phyloP scores from a whole-genome alignment of 208 protist genomes.

The Acanthamoeba lenticulata region DNA sequence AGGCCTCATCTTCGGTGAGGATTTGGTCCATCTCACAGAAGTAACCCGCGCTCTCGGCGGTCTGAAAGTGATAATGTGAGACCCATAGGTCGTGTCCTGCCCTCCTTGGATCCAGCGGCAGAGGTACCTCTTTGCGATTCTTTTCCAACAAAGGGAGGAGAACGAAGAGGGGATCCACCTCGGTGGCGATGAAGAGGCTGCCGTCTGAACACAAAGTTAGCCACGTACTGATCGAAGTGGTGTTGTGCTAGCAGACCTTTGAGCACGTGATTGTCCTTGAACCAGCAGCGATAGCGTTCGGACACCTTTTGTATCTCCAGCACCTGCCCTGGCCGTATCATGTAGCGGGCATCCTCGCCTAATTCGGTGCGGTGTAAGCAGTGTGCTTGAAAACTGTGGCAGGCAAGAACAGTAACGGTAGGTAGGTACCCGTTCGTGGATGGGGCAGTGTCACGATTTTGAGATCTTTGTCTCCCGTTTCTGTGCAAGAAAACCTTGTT shows the following conservation, averaged over 20 bases:
- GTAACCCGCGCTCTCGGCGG: conserved; percentile 3
- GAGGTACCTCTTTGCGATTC: conserved; percentile 18
- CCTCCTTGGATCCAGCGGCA: neutral
- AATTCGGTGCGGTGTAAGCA: neutral
- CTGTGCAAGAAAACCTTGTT: too few relatives aligned
- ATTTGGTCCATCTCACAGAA: conserved; percentile 37
- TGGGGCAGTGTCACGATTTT: neutral
- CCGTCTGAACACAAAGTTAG: neutral
- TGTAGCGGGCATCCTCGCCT: neutral
- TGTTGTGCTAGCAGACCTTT: too few relatives aligned
- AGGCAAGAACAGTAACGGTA: neutral
- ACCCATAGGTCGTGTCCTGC: neutral
- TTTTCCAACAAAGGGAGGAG: conserved; percentile 45
- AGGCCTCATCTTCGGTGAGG: neutral
- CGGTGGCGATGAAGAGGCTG: conserved; percentile 21
- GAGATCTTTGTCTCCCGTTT: neutral
- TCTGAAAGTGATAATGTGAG: neutral
- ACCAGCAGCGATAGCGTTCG: conserved; percentile 9
- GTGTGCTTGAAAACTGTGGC: too few relatives aligned
- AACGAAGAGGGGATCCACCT: conserved; percentile 25
- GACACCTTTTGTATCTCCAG: conserved; percentile 24
- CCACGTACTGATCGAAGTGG: too few relatives aligned
- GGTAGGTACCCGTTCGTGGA: neutral
- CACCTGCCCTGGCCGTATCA: neutral
- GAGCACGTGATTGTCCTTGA: neutral